phyloP scores from a whole-genome alignment of 345 rosid species.

The Raphanus raphanistrum region DNA sequence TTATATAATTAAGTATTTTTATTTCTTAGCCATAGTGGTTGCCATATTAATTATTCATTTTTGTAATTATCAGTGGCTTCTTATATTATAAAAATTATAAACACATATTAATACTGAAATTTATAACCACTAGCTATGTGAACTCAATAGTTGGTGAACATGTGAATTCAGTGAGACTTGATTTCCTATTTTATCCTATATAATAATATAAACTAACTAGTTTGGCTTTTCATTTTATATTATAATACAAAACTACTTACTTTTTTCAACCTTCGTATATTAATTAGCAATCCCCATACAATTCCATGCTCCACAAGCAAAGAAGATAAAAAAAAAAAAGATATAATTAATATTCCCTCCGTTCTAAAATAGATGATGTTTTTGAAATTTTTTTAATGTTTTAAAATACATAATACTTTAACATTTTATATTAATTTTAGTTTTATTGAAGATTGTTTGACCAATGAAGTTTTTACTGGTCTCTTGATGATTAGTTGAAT shows the following conservation, averaged over 20 bases:
- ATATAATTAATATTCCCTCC: neutral
- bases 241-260: neutral
- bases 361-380: too few species aligned
- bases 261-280: neutral
- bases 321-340: neutral
- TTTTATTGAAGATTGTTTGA: too few species aligned
- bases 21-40: conserved; percentile 33
- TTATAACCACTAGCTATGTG: conserved; percentile 30
- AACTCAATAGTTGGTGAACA: conserved; percentile 33
- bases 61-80: neutral
- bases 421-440: too few species aligned
- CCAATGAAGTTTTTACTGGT: too few species aligned
- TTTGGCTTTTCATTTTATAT: neutral
- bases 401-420: too few species aligned
- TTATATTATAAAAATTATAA: conserved; percentile 4
- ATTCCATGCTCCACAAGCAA: neutral
- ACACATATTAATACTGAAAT: conserved; percentile 3
- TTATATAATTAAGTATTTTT: conserved; percentile 10
- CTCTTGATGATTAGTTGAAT: too few species aligned
- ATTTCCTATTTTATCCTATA: conserved; percentile 6
- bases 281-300: neutral
- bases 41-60: conserved; percentile 2
- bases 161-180: conserved; percentile 27
- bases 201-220: neutral
- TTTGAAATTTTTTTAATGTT: too few species aligned